Evolutionary conservation across 176 grass and related monocot genomes (phyloP), one percentile per base, ranked within the genome.

Genomic region (Triticum turgidum): DNA sequence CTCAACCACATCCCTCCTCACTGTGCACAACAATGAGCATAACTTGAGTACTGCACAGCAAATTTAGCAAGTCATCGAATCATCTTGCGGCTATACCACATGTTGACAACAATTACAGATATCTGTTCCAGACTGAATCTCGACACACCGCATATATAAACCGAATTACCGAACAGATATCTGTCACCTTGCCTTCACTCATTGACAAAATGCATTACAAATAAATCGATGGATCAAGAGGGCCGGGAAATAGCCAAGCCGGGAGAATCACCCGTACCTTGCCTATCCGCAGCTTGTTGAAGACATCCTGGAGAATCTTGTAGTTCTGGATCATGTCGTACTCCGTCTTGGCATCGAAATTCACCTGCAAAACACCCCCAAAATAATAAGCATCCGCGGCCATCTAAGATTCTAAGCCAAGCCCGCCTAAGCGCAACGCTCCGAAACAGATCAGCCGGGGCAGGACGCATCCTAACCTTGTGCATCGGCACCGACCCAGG

Each of bases 301-400:
- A 95, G 11, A 94, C 92, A 10, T 97, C 95, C 85, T 97, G 95
- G 61, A 97, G 87, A 73, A 97, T 66, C 87, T 97, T 97, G 65
- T 97, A 97, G 62, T 97, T 97, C 83, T 97, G 95, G 71, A 97
- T 93, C 95, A 91, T 97, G 49, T 97, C 95, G 51, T 97, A 97
- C 65, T 95, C 95, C 1, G 95, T 94, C 80, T 95, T 97, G 21
- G 95, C 95, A 67, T 97, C 95, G 61, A 97, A 97, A 90, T 97
- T 97, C 41, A 97, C 95, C 95, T 97, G 78, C 63, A 45, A 82
- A 74, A 77, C 32, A 14, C 30, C 21, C 47, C 35, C 45, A 82
- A 76, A 68, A 77, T 25, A 25, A 25, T 25, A 25, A 25, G 25
- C 25, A 25, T 25, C 25, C 25, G 25, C 25, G 25, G 25, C 25